Evolutionary conservation across 306 rosid genomes (phyloP).

Genomic region (Pyrus bretschneideri): DNA sequence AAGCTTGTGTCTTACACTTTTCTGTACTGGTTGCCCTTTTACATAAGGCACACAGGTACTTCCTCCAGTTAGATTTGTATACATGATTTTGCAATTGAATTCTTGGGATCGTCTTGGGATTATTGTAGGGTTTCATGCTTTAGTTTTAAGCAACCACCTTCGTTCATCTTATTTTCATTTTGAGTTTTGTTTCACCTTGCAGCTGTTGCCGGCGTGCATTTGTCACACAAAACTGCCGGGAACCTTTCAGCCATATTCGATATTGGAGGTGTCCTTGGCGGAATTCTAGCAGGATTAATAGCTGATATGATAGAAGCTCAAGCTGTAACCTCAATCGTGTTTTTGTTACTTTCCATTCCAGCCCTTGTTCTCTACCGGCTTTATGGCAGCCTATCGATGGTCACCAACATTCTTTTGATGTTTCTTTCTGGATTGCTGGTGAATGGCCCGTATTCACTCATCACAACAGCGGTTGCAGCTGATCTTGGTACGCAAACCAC

Average conservation of each 20-base stretch:
- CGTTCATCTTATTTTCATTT: neutral
- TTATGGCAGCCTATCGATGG: constrained; percentile 70
- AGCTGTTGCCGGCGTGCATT: constrained; percentile 78
- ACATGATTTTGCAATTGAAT: neutral
- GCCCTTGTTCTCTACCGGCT: constrained; percentile 61
- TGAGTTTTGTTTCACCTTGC: constrained; percentile 14
- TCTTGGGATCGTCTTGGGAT: neutral
- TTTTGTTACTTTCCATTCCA: constrained; percentile 74
- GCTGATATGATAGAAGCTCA: constrained; percentile 86
- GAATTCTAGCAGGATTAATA: constrained; percentile 73
- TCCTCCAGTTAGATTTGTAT: neutral
- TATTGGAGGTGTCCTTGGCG: constrained; percentile 82
- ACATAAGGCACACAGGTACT: constrained; percentile 71
- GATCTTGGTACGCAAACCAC: constrained; percentile 71
- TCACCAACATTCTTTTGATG: constrained; percentile 55
- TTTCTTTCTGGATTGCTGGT: constrained; percentile 60
- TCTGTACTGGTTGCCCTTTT: constrained; percentile 88
- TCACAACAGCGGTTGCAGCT: constrained; percentile 88
- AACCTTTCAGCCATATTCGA: constrained; percentile 83
- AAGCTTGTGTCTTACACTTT: constrained; percentile 94
- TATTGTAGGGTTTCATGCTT: neutral
- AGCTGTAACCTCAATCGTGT: constrained; percentile 65
- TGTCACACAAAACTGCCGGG: constrained; percentile 81
- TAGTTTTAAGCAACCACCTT: neutral
- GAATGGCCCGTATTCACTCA: constrained; percentile 68